Base-by-base conservation (phyloP, 1,284 basidiomycete genomes). In the Lignosus rhinocerotis region DNA sequence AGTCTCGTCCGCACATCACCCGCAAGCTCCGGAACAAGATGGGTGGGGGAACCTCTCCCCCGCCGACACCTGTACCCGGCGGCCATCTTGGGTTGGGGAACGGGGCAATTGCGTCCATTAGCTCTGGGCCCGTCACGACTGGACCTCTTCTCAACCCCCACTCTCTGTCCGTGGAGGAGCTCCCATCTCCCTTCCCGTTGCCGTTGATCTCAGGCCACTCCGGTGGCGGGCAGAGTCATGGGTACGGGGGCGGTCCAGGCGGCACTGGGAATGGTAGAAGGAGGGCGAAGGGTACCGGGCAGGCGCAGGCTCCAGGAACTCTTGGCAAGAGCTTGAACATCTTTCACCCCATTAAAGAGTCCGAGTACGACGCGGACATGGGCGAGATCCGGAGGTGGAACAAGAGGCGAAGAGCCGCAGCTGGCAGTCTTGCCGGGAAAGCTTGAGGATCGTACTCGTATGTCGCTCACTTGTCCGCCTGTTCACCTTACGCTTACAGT, bases 141-240 rank as follows among this genome's bases (percentile, higher is more conserved):
- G 87, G 86, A 0, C 85, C 86, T 0, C 80, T 90, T 68, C 80
- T 82, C 16, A 92, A 91, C 68, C 90, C 90, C 4, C 87, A 90
- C 67, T 92, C 90, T 1, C 82, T 92, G 46, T 81, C 86, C 3
- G 86, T 92, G 42, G 91, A 93, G 65, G 90, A 93, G 67, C 80
- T 93, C 31, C 87, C 89, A 1, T 92, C 90, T 0, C 88, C 88
- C 3, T 93, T 92, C 76, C 88, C 90, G 0, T 77, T 93, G 14
- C 84, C 90, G 3, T 80, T 93, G 19, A 88, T 87, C 3, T 67
- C 70, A n/a, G 65, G 67, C 17, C 66, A 70, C 32, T 39, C 63
- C 0, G 67, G 77, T 81, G 16, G 72, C 70, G 33, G 61, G 67
- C 16, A 70, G 73, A 52, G 64, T 67, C 19, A 73, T 69, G 59